Evolutionary conservation across 768 basidiomycete species (phyloP).

Genomic region (Cystofilobasidium macerans): DNA sequence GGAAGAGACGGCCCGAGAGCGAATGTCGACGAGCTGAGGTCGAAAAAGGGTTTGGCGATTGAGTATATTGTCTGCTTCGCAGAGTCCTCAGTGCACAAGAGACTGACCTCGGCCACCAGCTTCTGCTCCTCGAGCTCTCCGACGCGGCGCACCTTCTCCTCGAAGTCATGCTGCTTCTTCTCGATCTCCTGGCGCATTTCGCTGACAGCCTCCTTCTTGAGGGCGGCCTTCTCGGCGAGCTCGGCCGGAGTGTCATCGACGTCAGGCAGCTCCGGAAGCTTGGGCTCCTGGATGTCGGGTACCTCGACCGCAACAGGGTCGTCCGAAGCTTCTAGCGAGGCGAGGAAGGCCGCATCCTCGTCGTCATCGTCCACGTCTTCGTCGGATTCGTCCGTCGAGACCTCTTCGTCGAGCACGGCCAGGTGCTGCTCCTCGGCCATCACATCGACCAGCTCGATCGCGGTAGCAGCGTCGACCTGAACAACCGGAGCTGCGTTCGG

Average conservation of each 20-base stretch:
- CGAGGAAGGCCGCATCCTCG: constrained; percentile 26
- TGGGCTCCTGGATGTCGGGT: constrained; percentile 21
- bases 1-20: constrained; percentile 13
- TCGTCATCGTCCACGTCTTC: constrained; percentile 23
- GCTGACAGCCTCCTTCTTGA: constrained; percentile 27
- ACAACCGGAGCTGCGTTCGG: too few relatives aligned
- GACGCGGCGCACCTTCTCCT: constrained; percentile 16
- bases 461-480: too few relatives aligned
- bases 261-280: constrained; percentile 5
- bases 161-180: constrained; percentile 15
- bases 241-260: constrained; percentile 18
- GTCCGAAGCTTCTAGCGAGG: constrained; percentile 24
- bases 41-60: neutral
- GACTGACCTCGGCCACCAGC: constrained; percentile 30
- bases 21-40: constrained; percentile 16
- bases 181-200: constrained; percentile 24
- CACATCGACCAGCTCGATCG: too few relatives aligned
- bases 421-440: neutral
- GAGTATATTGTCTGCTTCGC: too few relatives aligned
- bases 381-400: neutral
- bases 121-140: constrained; percentile 23
- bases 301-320: constrained; percentile 28
- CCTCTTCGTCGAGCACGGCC: neutral
- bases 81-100: too few relatives aligned
- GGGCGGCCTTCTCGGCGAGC: constrained; percentile 18